These are phyloP conservation scores for Paraurostyla sp. DNA, from an alignment of 73 alveolate species.

Conservation along the genomic window DNA sequence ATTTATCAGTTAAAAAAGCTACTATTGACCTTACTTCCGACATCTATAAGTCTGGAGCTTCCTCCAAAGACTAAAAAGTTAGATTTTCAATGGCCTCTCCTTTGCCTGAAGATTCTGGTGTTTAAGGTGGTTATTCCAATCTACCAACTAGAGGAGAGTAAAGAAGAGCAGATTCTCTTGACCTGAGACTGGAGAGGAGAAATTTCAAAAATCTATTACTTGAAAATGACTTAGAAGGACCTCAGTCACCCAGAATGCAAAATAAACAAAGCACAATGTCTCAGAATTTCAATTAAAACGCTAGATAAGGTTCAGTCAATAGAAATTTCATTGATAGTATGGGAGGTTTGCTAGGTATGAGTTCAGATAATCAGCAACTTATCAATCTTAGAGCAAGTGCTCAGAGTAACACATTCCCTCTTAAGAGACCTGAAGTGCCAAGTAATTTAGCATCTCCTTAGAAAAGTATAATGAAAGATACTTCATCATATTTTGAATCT, in stretches of 20 bases:
- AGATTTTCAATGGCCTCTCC: conserved; percentile 24
- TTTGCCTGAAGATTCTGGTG: background rate
- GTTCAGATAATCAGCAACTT: background rate
- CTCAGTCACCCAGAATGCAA: background rate
- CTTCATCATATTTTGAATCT: too few species aligned
- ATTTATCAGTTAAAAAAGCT: conserved; percentile 12
- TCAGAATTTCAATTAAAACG: too few species aligned
- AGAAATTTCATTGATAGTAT: conserved; percentile 43
- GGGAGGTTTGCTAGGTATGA: conserved; percentile 32
- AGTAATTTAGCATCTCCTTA: too few species aligned
- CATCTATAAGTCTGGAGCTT: background rate
- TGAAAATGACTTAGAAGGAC: background rate
- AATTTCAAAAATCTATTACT: background rate
- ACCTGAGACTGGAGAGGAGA: background rate
- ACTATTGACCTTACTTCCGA: conserved; percentile 29
- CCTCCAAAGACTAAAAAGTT: conserved; percentile 12
- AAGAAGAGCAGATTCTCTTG: conserved; percentile 24
- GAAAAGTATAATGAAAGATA: too few species aligned
- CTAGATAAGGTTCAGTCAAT: conserved; percentile 12
- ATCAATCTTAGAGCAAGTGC: background rate
- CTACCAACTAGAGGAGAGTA: background rate
- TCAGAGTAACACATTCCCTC: background rate
- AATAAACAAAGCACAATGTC: too few species aligned
- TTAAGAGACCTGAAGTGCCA: background rate
- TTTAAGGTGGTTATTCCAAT: background rate